Base-by-base conservation (phyloP, 2,329 filamentous ascomycete species). In the Alternaria burnsii region DNA sequence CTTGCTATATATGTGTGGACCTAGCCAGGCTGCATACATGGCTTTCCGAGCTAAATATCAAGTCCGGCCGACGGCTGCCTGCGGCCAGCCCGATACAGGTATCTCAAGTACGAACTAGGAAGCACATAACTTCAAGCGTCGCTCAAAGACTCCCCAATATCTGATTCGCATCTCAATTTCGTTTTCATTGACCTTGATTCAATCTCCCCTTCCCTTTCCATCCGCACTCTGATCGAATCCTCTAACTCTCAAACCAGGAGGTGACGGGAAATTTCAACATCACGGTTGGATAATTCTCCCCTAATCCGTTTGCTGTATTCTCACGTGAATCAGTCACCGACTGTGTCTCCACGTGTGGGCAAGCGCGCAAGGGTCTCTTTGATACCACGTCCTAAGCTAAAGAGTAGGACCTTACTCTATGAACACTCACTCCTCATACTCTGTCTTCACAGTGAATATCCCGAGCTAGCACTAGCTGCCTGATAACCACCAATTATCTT, bases 51-150 rank as follows among this genome's bases (percentile, higher is more conserved):
- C 34, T 28, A 24, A 24, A 14, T 11, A 14, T 12, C 30, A 30
- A 22, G 14, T n/a, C 36, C 40, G 18, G 36, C 32, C 6, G 52
- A 43, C 14, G 24, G 52, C 24, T 60, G 60, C 52, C 48, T 60
- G 24, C 46, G 40, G 52, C 36, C 38, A 50, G 10, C 47, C 52
- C 44, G 26, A 7, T 55, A 41, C 18, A 26, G 32, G 40, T 46
- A 38, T n/a, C 9, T 41, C 28, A 34, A 26, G 42, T 32, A 10
- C 22, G 36, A 12, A 10, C 20, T 5, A 40, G 38, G 32, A 32
- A 54, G 28, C 20, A 48, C 28, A 9, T 50, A 24, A 5, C 18
- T 46, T 8, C 1, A 47, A 12, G 14, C 22, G n/a, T 36, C 28
- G 36, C 34, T 36, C 22, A 48, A 24, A 24, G 22, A 22, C 5